Evolutionary conservation across 495 filamentous ascomycete genomes (phyloP).

Genomic region (Friedmanniomyces simplex): DNA sequence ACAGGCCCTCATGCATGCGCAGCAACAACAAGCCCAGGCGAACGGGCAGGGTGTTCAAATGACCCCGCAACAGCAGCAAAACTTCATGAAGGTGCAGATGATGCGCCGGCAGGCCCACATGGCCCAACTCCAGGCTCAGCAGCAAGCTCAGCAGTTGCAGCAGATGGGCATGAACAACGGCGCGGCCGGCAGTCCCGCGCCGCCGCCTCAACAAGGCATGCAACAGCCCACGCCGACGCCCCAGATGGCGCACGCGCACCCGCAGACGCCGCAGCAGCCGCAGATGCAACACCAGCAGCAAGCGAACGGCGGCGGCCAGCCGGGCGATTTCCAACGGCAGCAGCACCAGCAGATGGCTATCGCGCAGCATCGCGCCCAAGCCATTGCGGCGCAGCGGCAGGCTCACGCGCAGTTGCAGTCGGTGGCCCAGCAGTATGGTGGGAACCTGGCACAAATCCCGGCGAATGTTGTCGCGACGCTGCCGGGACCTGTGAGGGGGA

Average conservation of each 20-base stretch:
- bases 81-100: background rate
- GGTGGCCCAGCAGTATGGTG: conserved; percentile 1
- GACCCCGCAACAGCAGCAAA: conserved; percentile 5
- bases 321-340: conserved; percentile 25
- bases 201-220: background rate
- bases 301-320: background rate
- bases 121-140: conserved; percentile 1
- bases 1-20: background rate
- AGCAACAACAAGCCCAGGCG: background rate
- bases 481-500: background rate
- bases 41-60: background rate
- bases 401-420: background rate
- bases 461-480: background rate
- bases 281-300: conserved; percentile 1
- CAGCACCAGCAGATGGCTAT: conserved; percentile 16
- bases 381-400: background rate
- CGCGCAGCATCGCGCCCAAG: background rate
- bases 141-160: conserved; percentile 8
- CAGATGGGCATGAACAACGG: conserved; percentile 11
- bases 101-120: background rate
- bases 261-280: conserved; percentile 8
- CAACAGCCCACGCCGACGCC: conserved; percentile 5
- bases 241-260: conserved; percentile 16
- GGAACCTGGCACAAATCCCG: conserved; percentile 5
- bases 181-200: conserved; percentile 2